phyloP scores from a whole-genome alignment of 306 rosid species.

The Fragaria iinumae region DNA sequence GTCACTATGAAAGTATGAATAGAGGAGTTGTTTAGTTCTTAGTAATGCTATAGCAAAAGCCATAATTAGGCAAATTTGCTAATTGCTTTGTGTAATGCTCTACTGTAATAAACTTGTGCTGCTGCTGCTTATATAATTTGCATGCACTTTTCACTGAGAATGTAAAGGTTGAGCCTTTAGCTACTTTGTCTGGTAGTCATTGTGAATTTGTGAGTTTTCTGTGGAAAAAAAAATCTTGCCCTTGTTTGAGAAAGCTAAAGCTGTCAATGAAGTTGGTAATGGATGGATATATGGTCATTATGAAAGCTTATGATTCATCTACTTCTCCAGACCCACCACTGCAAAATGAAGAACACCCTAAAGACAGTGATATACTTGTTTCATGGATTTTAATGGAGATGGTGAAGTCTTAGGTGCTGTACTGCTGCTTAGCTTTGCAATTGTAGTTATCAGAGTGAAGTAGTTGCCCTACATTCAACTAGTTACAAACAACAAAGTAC shows the following conservation, averaged over 20 bases:
- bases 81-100: slow-evolving; percentile 6
- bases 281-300: background rate
- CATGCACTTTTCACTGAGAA: background rate
- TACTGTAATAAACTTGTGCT: slow-evolving; percentile 7
- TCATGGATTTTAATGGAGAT: background rate
- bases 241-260: background rate
- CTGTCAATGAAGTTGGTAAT: background rate
- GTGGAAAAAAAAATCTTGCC: background rate
- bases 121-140: background rate
- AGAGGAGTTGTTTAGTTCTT: slow-evolving; percentile 2
- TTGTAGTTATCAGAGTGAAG: background rate
- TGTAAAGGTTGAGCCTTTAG: background rate
- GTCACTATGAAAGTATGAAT: background rate
- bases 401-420: background rate
- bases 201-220: background rate
- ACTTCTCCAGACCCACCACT: background rate
- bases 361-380: background rate
- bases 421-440: background rate
- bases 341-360: slow-evolving; percentile 1
- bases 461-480: background rate
- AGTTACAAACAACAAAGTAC: background rate
- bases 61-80: background rate
- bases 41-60: background rate
- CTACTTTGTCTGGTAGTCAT: background rate
- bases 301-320: background rate